These are phyloP conservation scores for Chrysopogon serrulatus DNA, from an alignment of 176 grass and related monocot species.

Conservation along the genomic window DNA sequence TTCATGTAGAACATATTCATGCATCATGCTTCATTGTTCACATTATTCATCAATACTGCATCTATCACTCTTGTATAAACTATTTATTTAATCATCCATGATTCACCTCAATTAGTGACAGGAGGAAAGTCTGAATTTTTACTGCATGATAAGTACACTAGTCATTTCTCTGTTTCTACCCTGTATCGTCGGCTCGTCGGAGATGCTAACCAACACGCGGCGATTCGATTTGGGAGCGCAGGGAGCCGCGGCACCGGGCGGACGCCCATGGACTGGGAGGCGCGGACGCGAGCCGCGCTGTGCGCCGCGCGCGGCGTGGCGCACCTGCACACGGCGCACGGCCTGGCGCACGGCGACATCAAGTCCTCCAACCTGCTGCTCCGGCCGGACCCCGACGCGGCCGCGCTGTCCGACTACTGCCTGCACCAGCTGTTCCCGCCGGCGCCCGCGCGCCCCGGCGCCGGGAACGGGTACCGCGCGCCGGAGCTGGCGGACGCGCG, in stretches of 20 bases:
- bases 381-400: constrained; percentile 60
- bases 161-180: too few species aligned
- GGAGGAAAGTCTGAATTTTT: not conserved
- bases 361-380: constrained; percentile 93
- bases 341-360: constrained; percentile 75
- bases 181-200: too few species aligned
- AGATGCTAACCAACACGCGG: not conserved
- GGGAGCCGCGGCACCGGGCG: constrained; percentile 58
- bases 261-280: constrained; percentile 72
- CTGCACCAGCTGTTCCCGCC: constrained; percentile 71
- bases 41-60: not conserved
- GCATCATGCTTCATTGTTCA: not conserved
- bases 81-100: not conserved
- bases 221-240: constrained; percentile 2
- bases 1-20: not conserved
- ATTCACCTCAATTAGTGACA: not conserved
- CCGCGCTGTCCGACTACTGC: constrained; percentile 69
- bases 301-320: constrained; percentile 68
- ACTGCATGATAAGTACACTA: too few species aligned
- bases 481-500: constrained; percentile 70
- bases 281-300: constrained; percentile 64
- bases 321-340: constrained; percentile 60
- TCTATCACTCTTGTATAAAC: too few species aligned
- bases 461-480: constrained; percentile 63
- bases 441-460: constrained; percentile 30